Percentiles rank a stretch among this genome's conserved stretches.
Evolutionary conservation across 768 basidiomycete species (phyloP).

Genomic region (Auriscalpium vulgare): DNA sequence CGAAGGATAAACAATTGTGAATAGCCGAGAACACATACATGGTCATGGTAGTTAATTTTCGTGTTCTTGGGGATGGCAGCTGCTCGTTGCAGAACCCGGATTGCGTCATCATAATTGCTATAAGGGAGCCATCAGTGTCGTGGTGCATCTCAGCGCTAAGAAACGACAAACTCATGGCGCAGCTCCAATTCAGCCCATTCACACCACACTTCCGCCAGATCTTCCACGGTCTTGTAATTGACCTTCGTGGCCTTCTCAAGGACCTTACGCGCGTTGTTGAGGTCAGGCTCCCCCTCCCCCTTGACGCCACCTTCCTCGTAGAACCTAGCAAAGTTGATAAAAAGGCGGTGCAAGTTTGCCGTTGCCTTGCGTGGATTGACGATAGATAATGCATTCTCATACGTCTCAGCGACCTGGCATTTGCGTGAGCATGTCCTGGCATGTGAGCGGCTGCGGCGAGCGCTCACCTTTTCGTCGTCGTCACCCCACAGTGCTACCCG

Average conservation of each 20-base stretch:
- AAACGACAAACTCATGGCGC: slow-evolving; percentile 72
- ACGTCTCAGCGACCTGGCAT: slow-evolving; percentile 82
- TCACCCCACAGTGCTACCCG: slow-evolving; percentile 88
- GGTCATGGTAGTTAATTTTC: slow-evolving; percentile 91
- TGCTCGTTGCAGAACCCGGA: slow-evolving; percentile 95
- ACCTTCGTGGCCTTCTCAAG: slow-evolving; percentile 89
- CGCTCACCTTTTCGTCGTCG: slow-evolving; percentile 79
- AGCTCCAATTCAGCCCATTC: slow-evolving; percentile 99
- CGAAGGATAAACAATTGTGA: neutral
- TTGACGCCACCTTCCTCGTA: slow-evolving; percentile 92
- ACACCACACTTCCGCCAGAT: slow-evolving; percentile 97
- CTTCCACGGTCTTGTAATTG: slow-evolving; percentile 92
- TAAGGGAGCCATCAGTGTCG: slow-evolving; percentile 10
- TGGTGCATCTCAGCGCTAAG: neutral
- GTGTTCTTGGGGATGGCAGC: slow-evolving; percentile 83
- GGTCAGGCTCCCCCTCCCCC: slow-evolving; percentile 70
- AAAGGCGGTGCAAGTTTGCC: slow-evolving; percentile 82
- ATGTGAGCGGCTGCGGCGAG: neutral
- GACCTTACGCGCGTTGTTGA: slow-evolving; percentile 84
- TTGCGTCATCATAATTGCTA: slow-evolving; percentile 94
- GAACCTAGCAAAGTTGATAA: slow-evolving; percentile 93
- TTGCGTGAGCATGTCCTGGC: neutral
- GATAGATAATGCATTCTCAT: slow-evolving; percentile 81
- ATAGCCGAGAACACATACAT: slow-evolving; percentile 44
- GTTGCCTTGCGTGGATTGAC: slow-evolving; percentile 85